phyloP scores from a whole-genome alignment of 306 rosid genomes.

The Sphenostylis stenocarpa region DNA sequence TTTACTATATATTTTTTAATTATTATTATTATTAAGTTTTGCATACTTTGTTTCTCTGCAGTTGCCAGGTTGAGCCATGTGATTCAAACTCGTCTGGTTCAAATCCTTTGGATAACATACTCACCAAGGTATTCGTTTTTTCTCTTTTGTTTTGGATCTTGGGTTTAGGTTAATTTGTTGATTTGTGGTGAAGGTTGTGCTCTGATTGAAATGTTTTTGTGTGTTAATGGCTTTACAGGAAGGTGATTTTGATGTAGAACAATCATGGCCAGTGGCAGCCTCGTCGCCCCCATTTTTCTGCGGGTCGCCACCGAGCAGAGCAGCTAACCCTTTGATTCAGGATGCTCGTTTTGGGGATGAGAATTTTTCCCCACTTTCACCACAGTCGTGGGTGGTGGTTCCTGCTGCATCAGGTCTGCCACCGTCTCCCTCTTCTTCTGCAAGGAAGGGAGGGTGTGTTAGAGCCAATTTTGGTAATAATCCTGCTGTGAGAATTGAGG shows the following conservation, averaged over 20 bases:
- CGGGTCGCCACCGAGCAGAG: constrained; percentile 99
- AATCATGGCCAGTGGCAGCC: constrained; percentile 49
- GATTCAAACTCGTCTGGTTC: constrained; percentile 60
- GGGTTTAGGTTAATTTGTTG: neutral
- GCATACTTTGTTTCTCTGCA: constrained; percentile 31
- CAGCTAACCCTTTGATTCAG: constrained; percentile 87
- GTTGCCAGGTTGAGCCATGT: constrained; percentile 66
- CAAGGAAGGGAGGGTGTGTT: constrained; percentile 78
- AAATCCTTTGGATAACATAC: constrained; percentile 67
- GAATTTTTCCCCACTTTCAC: constrained; percentile 46
- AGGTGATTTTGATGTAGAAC: constrained; percentile 66
- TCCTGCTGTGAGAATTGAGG: constrained; percentile 85
- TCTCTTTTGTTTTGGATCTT: neutral
- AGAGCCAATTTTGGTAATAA: constrained; percentile 71
- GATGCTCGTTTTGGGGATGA: constrained; percentile 90
- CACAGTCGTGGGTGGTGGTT: constrained; percentile 43
- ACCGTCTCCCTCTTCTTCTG: constrained; percentile 55
- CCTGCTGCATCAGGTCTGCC: constrained; percentile 41
- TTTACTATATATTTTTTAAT: too few relatives aligned
- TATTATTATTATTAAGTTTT: neutral
- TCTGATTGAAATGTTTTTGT: neutral
- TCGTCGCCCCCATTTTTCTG: constrained; percentile 90
- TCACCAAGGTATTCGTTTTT: constrained; percentile 56
- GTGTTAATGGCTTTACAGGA: constrained; percentile 45
- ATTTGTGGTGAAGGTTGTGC: neutral